Conservation (phyloP, 768 basidiomycete species). For the Leccinum obscurum region DNA sequence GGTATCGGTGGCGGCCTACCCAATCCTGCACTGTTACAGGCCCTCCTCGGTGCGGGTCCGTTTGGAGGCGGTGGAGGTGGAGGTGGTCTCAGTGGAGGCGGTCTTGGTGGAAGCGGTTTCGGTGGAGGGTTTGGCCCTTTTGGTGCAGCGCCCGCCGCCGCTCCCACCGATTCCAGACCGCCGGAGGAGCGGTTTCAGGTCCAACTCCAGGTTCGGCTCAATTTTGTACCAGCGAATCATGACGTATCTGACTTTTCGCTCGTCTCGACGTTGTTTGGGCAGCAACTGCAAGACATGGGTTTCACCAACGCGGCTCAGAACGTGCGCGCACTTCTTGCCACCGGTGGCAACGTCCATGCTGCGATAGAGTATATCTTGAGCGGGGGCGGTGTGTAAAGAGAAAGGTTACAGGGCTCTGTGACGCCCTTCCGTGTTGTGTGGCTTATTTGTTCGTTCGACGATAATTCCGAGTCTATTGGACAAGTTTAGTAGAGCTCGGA, state of each 20-base stretch:
- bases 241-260: not conserved
- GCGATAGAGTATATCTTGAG: conserved; percentile 91
- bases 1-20: conserved; percentile 21
- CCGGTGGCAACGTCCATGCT: conserved; percentile 88
- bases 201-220: conserved; percentile 62
- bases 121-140: conserved; percentile 24
- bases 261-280: not conserved
- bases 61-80: conserved; percentile 12
- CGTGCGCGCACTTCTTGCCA: conserved; percentile 84
- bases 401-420: too few relatives aligned
- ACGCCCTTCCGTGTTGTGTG: too few relatives aligned
- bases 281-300: conserved; percentile 97
- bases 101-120: not conserved
- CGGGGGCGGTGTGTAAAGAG: conserved; percentile 56
- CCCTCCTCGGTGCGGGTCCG: conserved; percentile 5
- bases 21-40: conserved; percentile 47
- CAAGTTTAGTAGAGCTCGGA: too few relatives aligned
- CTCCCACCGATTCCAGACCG: conserved; percentile 67
- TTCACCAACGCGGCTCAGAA: conserved; percentile 90
- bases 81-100: conserved; percentile 9
- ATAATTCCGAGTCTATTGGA: too few relatives aligned
- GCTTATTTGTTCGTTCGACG: too few relatives aligned
- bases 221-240: too few relatives aligned
- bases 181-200: conserved; percentile 93
- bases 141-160: conserved; percentile 25